Conservation (phyloP, 2,329 filamentous ascomycete species). For the Trichoderma lentiforme region DNA sequence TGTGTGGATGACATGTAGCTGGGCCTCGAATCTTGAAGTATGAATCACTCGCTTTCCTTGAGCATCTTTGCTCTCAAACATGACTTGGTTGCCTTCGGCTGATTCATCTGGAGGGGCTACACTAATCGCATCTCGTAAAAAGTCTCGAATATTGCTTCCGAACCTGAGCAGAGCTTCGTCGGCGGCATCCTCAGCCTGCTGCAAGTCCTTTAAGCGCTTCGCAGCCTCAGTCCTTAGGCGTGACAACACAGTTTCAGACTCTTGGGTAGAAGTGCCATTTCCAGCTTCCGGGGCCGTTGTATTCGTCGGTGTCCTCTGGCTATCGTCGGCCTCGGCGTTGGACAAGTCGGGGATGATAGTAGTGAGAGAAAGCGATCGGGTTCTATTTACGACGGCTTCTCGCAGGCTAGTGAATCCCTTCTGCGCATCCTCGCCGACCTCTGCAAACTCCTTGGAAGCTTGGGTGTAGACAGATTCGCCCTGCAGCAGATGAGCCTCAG, state of each 20-base stretch:
- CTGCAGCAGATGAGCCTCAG: conserved; percentile 38
- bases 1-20: conserved; percentile 92
- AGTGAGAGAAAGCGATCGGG: conserved; percentile 68
- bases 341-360: conserved; percentile 30
- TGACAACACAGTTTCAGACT: conserved; percentile 66
- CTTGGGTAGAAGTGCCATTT: conserved; percentile 43
- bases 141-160: conserved; percentile 83
- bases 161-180: conserved; percentile 93
- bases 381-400: conserved; percentile 66
- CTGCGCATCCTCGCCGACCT: conserved; percentile 75
- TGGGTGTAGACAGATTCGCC: conserved; percentile 81
- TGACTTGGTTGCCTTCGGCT: conserved; percentile 57
- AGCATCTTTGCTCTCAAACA: conserved; percentile 93
- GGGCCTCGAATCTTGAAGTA: conserved; percentile 89
- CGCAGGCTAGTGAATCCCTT: conserved; percentile 73
- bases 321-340: conserved; percentile 33
- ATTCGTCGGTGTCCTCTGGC: conserved; percentile 47
- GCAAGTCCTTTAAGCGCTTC: conserved; percentile 82
- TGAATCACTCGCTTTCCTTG: conserved; percentile 91
- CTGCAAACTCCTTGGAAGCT: conserved; percentile 77
- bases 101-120: conserved; percentile 69
- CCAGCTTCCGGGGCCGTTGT: conserved; percentile 33
- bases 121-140: conserved; percentile 83
- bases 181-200: conserved; percentile 89
- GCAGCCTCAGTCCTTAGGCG: conserved; percentile 73